Conservation (phyloP, 169 alveolate genomes). For the Cryptosporidium canis region DNA sequence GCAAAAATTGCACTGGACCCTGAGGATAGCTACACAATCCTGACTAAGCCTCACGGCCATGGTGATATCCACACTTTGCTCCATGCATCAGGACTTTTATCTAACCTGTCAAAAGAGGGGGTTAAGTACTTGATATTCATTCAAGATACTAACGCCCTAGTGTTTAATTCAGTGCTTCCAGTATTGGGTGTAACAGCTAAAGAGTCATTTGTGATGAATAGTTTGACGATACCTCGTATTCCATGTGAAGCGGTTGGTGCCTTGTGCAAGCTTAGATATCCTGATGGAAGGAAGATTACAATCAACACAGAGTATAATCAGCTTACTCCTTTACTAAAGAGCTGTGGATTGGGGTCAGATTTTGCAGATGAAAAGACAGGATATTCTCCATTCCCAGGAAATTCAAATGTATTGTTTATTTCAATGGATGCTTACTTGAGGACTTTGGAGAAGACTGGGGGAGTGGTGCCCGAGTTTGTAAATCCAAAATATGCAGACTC, state of each 20-base stretch:
- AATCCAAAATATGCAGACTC: slow-evolving; percentile 94
- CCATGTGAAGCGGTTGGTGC: slow-evolving; percentile 93
- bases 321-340: slow-evolving; percentile 86
- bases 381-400: slow-evolving; percentile 90
- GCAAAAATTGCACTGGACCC: slow-evolving; percentile 84
- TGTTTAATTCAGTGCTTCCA: slow-evolving; percentile 86
- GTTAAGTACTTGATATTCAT: slow-evolving; percentile 87
- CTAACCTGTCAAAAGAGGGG: slow-evolving; percentile 82
- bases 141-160: slow-evolving; percentile 92
- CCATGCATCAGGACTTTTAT: slow-evolving; percentile 79
- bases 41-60: slow-evolving; percentile 95
- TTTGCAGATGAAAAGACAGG: slow-evolving; percentile 82
- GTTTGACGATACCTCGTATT: slow-evolving; percentile 86
- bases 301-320: slow-evolving; percentile 91
- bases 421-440: slow-evolving; percentile 80
- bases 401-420: slow-evolving; percentile 87
- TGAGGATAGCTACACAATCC: slow-evolving; percentile 78
- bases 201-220: slow-evolving; percentile 84
- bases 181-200: slow-evolving; percentile 87
- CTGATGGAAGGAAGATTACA: slow-evolving; percentile 76
- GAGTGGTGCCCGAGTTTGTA: slow-evolving; percentile 93
- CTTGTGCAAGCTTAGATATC: slow-evolving; percentile 79
- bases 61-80: slow-evolving; percentile 94
- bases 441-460: slow-evolving; percentile 85
- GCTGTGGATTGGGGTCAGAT: slow-evolving; percentile 79